Conservation (phyloP, 495 filamentous ascomycete species). For the Hypoxylon crocopeplum region DNA sequence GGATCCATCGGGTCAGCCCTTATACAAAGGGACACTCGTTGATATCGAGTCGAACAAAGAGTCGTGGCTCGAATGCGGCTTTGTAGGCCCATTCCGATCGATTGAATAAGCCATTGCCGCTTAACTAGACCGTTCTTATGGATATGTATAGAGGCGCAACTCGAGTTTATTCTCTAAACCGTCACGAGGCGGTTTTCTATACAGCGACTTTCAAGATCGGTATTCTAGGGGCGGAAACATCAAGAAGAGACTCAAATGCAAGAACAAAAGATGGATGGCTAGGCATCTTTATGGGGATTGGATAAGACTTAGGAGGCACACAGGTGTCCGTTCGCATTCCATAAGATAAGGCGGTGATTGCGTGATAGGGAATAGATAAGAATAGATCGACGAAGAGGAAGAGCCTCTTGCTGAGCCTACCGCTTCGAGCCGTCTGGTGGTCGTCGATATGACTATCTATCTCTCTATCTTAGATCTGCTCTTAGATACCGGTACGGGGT, state of each 20-base stretch:
- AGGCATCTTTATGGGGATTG: conserved; percentile 26
- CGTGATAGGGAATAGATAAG: conserved; percentile 38
- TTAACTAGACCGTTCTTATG: neutral
- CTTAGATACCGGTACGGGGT: conserved; percentile 22
- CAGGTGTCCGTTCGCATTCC: conserved; percentile 27
- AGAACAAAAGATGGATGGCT: conserved; percentile 18
- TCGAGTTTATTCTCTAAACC: neutral
- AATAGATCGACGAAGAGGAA: conserved; percentile 26
- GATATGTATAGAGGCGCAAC: neutral
- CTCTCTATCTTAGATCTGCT: conserved; percentile 30
- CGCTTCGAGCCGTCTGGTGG: conserved; percentile 20
- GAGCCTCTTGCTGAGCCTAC: conserved; percentile 29
- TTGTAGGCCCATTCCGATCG: conserved; percentile 26
- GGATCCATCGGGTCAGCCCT: conserved; percentile 11
- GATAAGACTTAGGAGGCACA: conserved; percentile 18
- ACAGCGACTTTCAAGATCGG: neutral
- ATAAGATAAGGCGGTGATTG: conserved; percentile 36
- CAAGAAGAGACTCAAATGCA: conserved; percentile 1
- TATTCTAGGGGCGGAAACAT: neutral
- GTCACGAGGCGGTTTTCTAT: neutral
- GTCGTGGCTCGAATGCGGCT: conserved; percentile 30
- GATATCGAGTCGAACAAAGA: conserved; percentile 32
- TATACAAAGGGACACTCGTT: conserved; percentile 31
- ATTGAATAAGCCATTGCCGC: conserved; percentile 26
- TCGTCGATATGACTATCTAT: conserved; percentile 16